phyloP scores from a whole-genome alignment of 73 alveolate genomes.

The Breviolum minutum region DNA sequence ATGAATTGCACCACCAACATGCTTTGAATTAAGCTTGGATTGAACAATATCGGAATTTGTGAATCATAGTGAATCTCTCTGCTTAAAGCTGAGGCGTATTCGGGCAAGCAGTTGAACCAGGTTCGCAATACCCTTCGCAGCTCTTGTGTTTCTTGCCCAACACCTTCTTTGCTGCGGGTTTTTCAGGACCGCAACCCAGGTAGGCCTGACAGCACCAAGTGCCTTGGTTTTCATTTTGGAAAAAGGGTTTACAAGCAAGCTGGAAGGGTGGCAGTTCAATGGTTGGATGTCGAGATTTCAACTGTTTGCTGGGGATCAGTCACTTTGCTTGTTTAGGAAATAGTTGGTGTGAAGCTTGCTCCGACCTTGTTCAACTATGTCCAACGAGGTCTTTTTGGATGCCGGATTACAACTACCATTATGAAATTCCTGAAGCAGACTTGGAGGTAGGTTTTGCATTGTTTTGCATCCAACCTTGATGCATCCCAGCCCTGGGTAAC shows the following conservation, averaged over 20 bases:
- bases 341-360: neutral
- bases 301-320: neutral
- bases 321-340: neutral
- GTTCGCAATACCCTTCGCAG: neutral
- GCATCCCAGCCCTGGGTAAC: neutral
- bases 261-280: too few relatives aligned
- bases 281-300: too few relatives aligned
- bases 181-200: conserved; percentile 48
- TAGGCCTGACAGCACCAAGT: conserved; percentile 60
- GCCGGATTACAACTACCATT: conserved; percentile 90
- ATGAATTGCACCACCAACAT: neutral
- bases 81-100: conserved; percentile 8
- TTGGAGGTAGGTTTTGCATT: conserved; percentile 6
- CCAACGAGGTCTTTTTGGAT: conserved; percentile 62
- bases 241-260: neutral
- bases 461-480: neutral
- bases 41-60: too few relatives aligned
- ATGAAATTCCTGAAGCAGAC: conserved; percentile 84
- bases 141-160: neutral
- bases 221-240: neutral
- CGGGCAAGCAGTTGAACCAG: conserved; percentile 71
- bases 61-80: too few relatives aligned
- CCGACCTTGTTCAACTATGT: neutral
- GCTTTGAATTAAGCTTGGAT: too few relatives aligned
- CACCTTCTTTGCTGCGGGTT: neutral